A percentile compares a stretch with the other conserved stretches of the same genome.
Evolutionary conservation across 2,329 filamentous ascomycete species (phyloP).

Genomic region (Fusarium irregulare): DNA sequence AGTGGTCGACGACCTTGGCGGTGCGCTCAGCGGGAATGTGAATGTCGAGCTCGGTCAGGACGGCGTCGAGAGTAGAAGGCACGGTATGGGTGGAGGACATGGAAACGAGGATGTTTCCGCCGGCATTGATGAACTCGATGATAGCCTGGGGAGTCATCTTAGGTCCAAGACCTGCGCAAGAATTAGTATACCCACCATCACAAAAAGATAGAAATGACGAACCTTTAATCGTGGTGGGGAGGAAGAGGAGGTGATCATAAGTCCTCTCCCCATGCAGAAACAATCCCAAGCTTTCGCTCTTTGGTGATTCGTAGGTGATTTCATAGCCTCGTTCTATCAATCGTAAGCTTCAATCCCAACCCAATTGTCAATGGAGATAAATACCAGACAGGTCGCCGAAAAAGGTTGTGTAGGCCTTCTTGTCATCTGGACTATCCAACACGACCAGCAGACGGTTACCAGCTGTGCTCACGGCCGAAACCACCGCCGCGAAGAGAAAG

Average conservation of each 20-base stretch:
- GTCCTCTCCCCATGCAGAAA: slow-evolving; percentile 88
- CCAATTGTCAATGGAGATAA: slow-evolving; percentile 10
- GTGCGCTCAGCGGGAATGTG: slow-evolving; percentile 87
- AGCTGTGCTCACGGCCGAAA: slow-evolving; percentile 80
- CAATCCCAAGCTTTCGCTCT: slow-evolving; percentile 79
- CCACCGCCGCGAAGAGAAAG: slow-evolving; percentile 73
- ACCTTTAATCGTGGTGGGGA: slow-evolving; percentile 94
- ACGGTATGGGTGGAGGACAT: slow-evolving; percentile 79
- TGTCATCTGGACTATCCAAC: slow-evolving; percentile 83
- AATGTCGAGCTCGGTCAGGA: slow-evolving; percentile 91
- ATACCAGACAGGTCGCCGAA: slow-evolving; percentile 77
- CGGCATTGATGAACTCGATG: slow-evolving; percentile 88
- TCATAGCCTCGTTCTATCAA: slow-evolving; percentile 81
- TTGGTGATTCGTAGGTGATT: slow-evolving; percentile 84
- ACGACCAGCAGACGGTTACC: slow-evolving; percentile 87
- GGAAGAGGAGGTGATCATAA: slow-evolving; percentile 90
- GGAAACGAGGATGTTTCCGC: slow-evolving; percentile 90
- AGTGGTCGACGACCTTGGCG: slow-evolving; percentile 91
- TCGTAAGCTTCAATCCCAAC: slow-evolving; percentile 32
- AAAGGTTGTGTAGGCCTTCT: slow-evolving; percentile 85
- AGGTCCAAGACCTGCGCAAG: slow-evolving; percentile 78
- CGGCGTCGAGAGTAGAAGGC: slow-evolving; percentile 77
- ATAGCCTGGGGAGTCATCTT: slow-evolving; percentile 86
- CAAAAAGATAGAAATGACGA: slow-evolving; percentile 36
- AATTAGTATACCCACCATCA: slow-evolving; percentile 22